phyloP scores from a whole-genome alignment of 2,329 filamentous ascomycete species.

The Lasiodiplodia theobromae region DNA sequence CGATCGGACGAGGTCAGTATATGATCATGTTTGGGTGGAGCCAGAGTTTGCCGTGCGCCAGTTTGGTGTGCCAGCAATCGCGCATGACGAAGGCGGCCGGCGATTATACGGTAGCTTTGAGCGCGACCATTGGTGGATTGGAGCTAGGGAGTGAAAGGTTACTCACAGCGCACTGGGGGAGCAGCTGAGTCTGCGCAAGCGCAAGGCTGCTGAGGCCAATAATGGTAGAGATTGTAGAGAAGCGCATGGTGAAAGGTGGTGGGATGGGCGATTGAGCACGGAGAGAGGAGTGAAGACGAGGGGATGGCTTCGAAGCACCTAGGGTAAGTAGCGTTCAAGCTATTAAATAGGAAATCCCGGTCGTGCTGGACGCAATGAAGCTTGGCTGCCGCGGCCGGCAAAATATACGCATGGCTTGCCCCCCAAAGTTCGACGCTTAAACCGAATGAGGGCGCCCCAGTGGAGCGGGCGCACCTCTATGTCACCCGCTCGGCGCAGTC shows the following conservation, averaged over 20 bases:
- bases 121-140: background rate
- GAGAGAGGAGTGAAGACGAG: background rate
- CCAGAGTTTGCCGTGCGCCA: background rate
- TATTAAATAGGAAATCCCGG: conserved; percentile 13
- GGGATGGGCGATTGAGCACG: background rate
- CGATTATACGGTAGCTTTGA: background rate
- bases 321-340: background rate
- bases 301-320: background rate
- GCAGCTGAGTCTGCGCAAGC: conserved; percentile 35
- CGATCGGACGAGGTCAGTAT: conserved; percentile 14
- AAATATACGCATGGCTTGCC: conserved; percentile 14
- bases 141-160: background rate
- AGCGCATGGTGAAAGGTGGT: conserved; percentile 35
- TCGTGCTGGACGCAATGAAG: background rate
- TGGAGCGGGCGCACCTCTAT: background rate
- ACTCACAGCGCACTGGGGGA: conserved; percentile 42
- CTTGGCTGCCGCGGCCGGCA: conserved; percentile 1
- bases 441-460: background rate
- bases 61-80: background rate
- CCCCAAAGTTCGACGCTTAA: conserved; percentile 12
- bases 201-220: conserved; percentile 37
- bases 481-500: conserved; percentile 5
- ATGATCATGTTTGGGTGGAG: background rate
- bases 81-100: background rate
- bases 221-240: conserved; percentile 34